phyloP scores from a whole-genome alignment of 2,329 filamentous ascomycete species.

The Bipolaris sorokiniana region DNA sequence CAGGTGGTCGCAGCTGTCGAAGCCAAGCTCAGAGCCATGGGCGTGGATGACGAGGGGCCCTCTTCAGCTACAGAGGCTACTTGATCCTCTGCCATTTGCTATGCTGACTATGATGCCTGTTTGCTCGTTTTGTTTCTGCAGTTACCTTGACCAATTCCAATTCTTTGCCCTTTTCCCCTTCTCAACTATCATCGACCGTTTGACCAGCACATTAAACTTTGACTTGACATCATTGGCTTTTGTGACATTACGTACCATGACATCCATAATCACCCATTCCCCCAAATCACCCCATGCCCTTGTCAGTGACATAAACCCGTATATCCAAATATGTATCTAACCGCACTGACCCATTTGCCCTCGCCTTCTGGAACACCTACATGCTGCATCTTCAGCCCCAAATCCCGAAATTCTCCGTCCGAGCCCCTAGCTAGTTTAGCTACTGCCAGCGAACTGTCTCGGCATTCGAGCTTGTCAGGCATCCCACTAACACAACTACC shows the following conservation, averaged over 20 bases:
- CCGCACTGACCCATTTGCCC: no score
- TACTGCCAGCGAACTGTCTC: no score
- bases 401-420: no score
- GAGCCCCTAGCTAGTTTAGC: no score
- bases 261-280: background rate
- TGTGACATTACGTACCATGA: background rate
- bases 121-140: background rate
- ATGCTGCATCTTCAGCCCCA: no score
- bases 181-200: background rate
- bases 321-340: no score
- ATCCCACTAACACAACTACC: no score
- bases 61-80: conserved; percentile 26
- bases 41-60: conserved; percentile 35
- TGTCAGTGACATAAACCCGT: no score
- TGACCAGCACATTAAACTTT: background rate
- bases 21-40: conserved; percentile 55
- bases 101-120: background rate
- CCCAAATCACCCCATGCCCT: no score
- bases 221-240: background rate
- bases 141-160: background rate
- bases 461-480: no score
- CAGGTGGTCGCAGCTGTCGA: conserved; percentile 65
- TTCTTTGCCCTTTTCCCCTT: background rate
- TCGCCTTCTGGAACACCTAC: no score
- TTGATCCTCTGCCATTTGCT: background rate